phyloP scores from a whole-genome alignment of 345 rosid species.

The Eucalyptus camaldulensis region DNA sequence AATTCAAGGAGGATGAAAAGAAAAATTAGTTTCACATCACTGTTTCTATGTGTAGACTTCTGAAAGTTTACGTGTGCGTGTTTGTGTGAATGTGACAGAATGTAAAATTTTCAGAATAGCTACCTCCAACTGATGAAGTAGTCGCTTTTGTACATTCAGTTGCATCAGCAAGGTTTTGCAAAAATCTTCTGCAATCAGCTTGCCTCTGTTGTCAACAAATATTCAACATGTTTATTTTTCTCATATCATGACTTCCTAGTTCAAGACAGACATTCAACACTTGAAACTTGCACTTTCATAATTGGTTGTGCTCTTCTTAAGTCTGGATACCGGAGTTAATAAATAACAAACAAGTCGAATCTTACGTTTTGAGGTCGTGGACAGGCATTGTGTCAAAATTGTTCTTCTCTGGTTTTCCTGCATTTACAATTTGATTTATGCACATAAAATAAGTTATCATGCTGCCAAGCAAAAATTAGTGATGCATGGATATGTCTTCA shows the following conservation, averaged over 20 bases:
- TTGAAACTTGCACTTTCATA: neutral
- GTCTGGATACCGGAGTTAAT: neutral
- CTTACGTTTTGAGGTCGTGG: neutral
- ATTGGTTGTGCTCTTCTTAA: neutral
- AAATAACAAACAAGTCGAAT: neutral
- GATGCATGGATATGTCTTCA: neutral
- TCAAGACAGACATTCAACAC: neutral
- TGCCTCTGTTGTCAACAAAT: neutral
- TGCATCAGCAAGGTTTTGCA: neutral
- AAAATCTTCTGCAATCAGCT: neutral
- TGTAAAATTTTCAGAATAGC: neutral
- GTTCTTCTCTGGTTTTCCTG: neutral
- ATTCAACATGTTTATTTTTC: neutral
- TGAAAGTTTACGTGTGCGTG: neutral
- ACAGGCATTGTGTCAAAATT: neutral
- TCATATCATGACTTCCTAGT: neutral
- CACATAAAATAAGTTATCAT: neutral
- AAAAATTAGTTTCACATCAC: neutral
- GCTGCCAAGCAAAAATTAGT: neutral
- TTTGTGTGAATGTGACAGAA: neutral
- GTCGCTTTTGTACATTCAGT: conserved; percentile 13
- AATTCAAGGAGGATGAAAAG: neutral
- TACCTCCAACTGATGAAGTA: conserved; percentile 9
- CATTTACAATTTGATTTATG: neutral
- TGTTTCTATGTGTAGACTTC: neutral